Percentiles rank a stretch among this genome's conserved stretches.
Evolutionary conservation across 192 early-diverging fungal genomes (phyloP).

Genomic region (Mortierella antarctica): DNA sequence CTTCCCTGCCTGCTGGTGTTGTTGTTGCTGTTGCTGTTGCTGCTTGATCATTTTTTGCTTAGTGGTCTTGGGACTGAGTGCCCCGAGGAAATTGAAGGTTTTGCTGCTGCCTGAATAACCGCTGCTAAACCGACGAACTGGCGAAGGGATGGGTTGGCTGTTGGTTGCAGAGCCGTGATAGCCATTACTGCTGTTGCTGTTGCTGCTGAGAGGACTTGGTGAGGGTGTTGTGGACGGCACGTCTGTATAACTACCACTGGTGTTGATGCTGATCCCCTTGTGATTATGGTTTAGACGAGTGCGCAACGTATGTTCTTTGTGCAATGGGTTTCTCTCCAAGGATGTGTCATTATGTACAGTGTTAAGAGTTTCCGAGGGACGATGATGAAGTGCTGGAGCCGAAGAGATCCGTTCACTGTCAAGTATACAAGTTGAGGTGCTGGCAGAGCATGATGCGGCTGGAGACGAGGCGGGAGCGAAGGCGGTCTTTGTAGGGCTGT

Average conservation of each 20-base stretch:
- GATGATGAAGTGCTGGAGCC: neutral
- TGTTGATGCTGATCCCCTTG: neutral
- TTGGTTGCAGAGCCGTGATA: neutral
- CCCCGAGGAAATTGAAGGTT: constrained; percentile 25
- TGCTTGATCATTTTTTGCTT: constrained; percentile 17
- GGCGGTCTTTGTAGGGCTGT: too few species aligned
- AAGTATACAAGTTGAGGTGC: too few species aligned
- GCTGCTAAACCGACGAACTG: neutral
- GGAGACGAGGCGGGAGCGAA: too few species aligned
- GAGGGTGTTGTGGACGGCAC: too few species aligned
- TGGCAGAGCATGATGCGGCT: too few species aligned
- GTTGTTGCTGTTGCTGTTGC: neutral
- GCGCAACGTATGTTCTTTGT: too few species aligned
- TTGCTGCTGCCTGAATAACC: constrained; percentile 5
- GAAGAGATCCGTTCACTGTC: too few species aligned
- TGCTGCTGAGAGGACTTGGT: neutral
- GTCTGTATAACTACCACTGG: neutral
- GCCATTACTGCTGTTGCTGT: neutral
- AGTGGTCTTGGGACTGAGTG: constrained; percentile 35
- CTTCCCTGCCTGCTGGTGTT: neutral
- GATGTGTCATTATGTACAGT: neutral
- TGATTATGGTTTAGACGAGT: neutral
- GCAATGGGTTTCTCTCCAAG: neutral
- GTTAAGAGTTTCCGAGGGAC: neutral
- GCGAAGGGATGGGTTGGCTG: neutral